Conservation (phyloP, 148 eudicot genomes). For the Gaultheria prostrata region DNA sequence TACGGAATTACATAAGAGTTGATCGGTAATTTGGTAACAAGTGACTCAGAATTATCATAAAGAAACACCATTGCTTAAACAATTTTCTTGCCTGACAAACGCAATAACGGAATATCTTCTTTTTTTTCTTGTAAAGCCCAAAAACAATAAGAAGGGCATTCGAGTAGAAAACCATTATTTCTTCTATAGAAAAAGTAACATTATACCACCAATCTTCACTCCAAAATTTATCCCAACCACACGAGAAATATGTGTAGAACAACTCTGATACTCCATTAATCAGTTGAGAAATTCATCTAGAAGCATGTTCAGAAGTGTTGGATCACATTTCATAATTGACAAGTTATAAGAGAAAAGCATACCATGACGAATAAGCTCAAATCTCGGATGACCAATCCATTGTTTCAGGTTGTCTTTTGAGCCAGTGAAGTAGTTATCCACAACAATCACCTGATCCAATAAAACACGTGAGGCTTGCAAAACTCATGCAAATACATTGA, state of each 20-base stretch:
- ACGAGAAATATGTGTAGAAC: background rate
- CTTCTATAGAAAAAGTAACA: background rate
- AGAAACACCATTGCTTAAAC: background rate
- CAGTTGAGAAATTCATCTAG: background rate
- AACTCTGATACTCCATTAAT: background rate
- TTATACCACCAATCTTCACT: background rate
- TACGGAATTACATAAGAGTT: background rate
- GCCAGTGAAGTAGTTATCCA: constrained; percentile 95
- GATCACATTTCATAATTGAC: background rate
- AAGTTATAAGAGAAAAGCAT: constrained; percentile 5
- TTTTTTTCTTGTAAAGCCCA: no score
- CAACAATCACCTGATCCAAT: constrained; percentile 73
- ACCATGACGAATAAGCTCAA: constrained; percentile 99
- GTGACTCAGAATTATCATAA: background rate
- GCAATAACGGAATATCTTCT: no score
- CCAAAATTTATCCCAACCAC: background rate
- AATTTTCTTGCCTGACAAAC: background rate
- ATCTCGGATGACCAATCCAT: constrained; percentile 98
- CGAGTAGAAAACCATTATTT: background rate
- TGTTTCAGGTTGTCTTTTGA: constrained; percentile 85
- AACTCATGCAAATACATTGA: background rate
- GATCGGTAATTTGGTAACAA: background rate
- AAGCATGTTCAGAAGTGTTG: background rate
- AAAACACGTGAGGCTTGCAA: background rate
- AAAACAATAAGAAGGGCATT: background rate